Evolutionary conservation across 1,284 basidiomycete genomes (phyloP).

Genomic region (Heterobasidion irregulare): DNA sequence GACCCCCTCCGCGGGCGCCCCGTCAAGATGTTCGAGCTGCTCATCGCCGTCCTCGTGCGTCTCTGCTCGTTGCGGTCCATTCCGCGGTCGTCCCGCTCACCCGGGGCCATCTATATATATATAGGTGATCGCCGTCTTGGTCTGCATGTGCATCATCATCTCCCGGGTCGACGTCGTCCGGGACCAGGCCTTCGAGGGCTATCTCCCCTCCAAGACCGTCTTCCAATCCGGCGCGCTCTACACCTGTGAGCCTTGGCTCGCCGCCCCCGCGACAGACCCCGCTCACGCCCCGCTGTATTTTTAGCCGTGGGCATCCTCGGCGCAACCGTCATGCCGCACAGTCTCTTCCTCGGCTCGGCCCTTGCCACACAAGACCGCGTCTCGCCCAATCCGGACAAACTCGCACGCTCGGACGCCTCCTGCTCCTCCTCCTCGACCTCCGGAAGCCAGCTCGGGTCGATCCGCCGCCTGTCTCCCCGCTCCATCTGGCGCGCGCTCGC

Average conservation of each 20-base stretch:
- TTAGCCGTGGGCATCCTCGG: slow-evolving; percentile 80
- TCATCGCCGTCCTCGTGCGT: slow-evolving; percentile 33
- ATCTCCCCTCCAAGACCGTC: slow-evolving; percentile 67
- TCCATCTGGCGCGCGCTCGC: neutral
- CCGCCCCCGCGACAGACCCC: neutral
- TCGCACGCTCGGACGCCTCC: neutral
- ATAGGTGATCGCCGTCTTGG: slow-evolving; percentile 73
- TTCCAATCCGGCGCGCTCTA: slow-evolving; percentile 50
- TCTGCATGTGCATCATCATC: slow-evolving; percentile 80
- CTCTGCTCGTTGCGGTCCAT: neutral
- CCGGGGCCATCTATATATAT: neutral
- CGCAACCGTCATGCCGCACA: slow-evolving; percentile 88
- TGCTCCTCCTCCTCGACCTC: neutral
- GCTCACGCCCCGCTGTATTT: slow-evolving; percentile 5
- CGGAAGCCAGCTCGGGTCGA: neutral
- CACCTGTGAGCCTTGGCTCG: slow-evolving; percentile 39
- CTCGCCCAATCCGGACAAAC: slow-evolving; percentile 12
- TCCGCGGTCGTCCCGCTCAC: neutral
- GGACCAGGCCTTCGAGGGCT: slow-evolving; percentile 77
- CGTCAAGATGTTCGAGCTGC: slow-evolving; percentile 65
- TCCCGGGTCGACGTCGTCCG: slow-evolving; percentile 70
- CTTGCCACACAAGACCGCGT: slow-evolving; percentile 77
- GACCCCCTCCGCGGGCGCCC: slow-evolving; percentile 49
- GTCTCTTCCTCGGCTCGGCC: slow-evolving; percentile 82
- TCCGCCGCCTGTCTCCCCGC: neutral